These are phyloP conservation scores for Hortaea werneckii DNA, from an alignment of 2,329 filamentous ascomycete species.

Conservation along the genomic window DNA sequence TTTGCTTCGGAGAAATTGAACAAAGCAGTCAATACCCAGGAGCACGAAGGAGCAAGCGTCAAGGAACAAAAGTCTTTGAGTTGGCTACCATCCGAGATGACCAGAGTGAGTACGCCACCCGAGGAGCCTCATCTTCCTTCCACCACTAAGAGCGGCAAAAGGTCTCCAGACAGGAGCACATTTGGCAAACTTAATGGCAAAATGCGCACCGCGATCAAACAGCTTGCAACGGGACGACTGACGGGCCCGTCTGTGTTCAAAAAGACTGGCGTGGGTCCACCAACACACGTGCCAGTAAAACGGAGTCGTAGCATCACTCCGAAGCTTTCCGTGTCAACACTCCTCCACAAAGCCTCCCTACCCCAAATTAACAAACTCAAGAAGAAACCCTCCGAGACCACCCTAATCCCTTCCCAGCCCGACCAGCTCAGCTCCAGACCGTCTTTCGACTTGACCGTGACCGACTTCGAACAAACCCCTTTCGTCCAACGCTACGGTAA, in stretches of 20 bases:
- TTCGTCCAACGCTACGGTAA: conserved; percentile 23
- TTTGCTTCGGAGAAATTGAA: no score
- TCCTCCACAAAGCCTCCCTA: conserved; percentile 5
- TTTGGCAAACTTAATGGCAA: not conserved
- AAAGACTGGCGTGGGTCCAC: no score
- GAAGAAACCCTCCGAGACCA: conserved; percentile 4
- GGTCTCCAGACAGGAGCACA: no score
- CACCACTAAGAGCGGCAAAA: no score
- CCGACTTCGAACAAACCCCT: conserved; percentile 22
- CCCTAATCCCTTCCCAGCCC: not conserved
- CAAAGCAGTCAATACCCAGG: no score
- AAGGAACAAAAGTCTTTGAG: not conserved
- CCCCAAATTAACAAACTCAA: conserved; percentile 5
- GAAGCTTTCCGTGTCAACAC: conserved; percentile 20
- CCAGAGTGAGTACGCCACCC: conserved; percentile 23
- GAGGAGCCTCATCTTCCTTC: not conserved
- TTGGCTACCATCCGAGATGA: conserved; percentile 12
- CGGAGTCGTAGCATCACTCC: not conserved
- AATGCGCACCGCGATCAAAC: not conserved
- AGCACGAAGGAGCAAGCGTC: no score
- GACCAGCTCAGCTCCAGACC: conserved; percentile 5
- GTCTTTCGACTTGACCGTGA: conserved; percentile 9
- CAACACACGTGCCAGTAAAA: not conserved
- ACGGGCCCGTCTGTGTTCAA: not conserved
- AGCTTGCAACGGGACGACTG: not conserved